Evolutionary conservation across 176 grass and related monocot species (phyloP), one percentile per base, ranked within the genome.

Genomic region (Carex pumila): DNA sequence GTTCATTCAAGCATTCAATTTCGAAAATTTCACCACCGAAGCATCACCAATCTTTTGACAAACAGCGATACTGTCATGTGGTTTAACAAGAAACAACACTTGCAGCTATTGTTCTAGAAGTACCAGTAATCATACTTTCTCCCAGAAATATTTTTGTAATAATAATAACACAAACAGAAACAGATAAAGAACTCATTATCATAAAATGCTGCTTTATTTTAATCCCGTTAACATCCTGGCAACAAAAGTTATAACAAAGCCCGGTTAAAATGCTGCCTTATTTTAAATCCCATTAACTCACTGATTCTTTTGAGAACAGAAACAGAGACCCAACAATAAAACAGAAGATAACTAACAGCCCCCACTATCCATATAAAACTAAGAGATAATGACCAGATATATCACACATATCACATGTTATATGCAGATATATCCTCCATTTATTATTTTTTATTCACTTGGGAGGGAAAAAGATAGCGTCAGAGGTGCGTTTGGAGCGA

Each of bases 381-480:
- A 50, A 50, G 47, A 50, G 47, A 50, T 50, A 50, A 50, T 50
- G 10, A 50, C 1, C 9, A 50, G 47, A 50, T 50, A 50, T 50
- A 17, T 60, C 57, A 19, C 7, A 60, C 57, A 60, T 60, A 68
- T 14, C 13, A 68, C 25, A 84, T 37, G 15, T 12, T 12, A 67
- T 68, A 32, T 50, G 47, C 47, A 50, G 10, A 50, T 50, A 50
- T 50, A 50, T 50, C 47, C 45, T 9, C 47, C 5, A 17, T 37
- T 4, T 45, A 6, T 75, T 53, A 83, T 19, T 78, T 50, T 0
- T 0, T 11, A 50, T 50, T 67, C 64, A 90, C 18, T 91, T 89
- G 61, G 92, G 92, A 21, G 94, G 88, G 76, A 94, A 97, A 83
- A 97, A 97, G 71, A 97, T 97, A 6, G 47, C 88, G 65, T 94